A percentile compares a stretch with the other conserved stretches of the same genome.
Conservation (phyloP, 208 protist genomes). For the Leishmania braziliensis region DNA sequence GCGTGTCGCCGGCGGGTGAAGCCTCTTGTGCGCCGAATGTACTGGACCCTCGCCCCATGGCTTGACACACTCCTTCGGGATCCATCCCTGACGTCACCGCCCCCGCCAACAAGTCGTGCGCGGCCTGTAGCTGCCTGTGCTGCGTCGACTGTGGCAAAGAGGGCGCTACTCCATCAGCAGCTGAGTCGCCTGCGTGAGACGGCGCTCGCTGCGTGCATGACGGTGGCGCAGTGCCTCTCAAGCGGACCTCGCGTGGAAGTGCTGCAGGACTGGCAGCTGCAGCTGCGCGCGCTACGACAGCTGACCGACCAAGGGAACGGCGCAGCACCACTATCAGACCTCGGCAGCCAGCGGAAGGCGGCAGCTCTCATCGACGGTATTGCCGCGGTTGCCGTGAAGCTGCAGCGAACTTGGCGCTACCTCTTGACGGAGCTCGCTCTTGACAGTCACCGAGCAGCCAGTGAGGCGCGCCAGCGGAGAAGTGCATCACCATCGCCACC, state of each 20-base stretch:
- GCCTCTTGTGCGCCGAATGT: slow-evolving; percentile 41
- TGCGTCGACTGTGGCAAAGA: background rate
- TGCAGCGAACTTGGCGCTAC: slow-evolving; percentile 59
- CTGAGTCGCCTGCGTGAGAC: slow-evolving; percentile 18
- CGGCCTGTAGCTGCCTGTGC: background rate
- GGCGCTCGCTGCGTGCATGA: slow-evolving; percentile 26
- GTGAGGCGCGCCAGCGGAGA: background rate
- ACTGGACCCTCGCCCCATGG: slow-evolving; percentile 18
- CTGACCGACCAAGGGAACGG: slow-evolving; percentile 4
- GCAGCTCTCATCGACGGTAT: slow-evolving; percentile 40
- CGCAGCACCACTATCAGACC: background rate
- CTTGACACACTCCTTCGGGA: slow-evolving; percentile 9
- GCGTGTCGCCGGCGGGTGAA: slow-evolving; percentile 49
- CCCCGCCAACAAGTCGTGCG: background rate
- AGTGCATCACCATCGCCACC: background rate
- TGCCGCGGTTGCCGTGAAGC: slow-evolving; percentile 60
- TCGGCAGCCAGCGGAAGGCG: background rate
- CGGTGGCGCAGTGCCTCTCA: slow-evolving; percentile 60
- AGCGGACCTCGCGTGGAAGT: slow-evolving; percentile 59
- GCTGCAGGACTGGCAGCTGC: slow-evolving; percentile 50
- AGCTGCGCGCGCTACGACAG: slow-evolving; percentile 20
- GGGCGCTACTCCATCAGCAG: background rate
- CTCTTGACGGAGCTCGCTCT: slow-evolving; percentile 48
- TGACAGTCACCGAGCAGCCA: slow-evolving; percentile 9
- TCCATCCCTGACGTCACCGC: background rate